Percentiles rank a stretch among this genome's conserved stretches.
Evolutionary conservation across 768 basidiomycete genomes (phyloP).

Genomic region (Tricholoma terreum): DNA sequence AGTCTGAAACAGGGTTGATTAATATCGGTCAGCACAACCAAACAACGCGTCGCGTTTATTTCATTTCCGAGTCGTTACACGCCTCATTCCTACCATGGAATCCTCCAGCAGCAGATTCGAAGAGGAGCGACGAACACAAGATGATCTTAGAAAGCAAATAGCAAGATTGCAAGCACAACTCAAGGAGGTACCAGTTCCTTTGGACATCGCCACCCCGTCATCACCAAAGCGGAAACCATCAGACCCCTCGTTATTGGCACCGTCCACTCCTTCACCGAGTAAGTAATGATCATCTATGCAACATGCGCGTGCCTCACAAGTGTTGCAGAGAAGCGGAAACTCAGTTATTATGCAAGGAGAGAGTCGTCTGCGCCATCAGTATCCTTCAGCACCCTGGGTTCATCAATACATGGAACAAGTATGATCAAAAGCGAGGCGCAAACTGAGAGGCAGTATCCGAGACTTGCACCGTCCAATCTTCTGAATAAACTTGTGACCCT

Average conservation of each 20-base stretch:
- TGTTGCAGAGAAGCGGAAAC: constrained; percentile 40
- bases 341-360: constrained; percentile 19
- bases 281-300: constrained; percentile 18
- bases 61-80: background rate
- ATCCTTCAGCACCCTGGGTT: background rate
- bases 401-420: constrained; percentile 3
- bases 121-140: constrained; percentile 40
- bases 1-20: constrained; percentile 31
- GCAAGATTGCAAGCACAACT: constrained; percentile 55
- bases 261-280: constrained; percentile 71
- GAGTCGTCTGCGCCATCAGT: background rate
- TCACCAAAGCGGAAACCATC: constrained; percentile 50
- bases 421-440: background rate
- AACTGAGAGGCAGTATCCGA: constrained; percentile 15
- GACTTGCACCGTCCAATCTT: constrained; percentile 50
- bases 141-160: constrained; percentile 54
- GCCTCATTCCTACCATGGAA: constrained; percentile 40
- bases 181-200: constrained; percentile 28
- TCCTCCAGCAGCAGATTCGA: constrained; percentile 44
- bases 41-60: constrained; percentile 22
- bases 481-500: constrained; percentile 48
- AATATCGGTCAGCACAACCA: constrained; percentile 9
- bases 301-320: constrained; percentile 1
- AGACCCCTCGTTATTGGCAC: constrained; percentile 42
- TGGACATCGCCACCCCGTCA: constrained; percentile 15